Conservation (phyloP, 768 basidiomycete genomes). For the Calvatia gigantea region DNA sequence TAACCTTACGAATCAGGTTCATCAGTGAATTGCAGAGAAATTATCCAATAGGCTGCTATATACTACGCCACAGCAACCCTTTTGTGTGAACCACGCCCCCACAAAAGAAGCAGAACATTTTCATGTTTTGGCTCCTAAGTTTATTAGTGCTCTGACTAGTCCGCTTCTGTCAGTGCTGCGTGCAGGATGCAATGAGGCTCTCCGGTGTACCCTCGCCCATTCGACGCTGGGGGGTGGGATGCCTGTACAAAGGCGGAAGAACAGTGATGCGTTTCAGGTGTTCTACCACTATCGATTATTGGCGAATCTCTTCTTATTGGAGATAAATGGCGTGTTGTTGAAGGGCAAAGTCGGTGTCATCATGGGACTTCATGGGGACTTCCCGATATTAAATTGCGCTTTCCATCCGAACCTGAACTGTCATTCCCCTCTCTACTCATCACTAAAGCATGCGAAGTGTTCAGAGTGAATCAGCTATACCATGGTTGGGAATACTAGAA, state of each 20-base stretch:
- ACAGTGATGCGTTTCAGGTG: slow-evolving; percentile 4
- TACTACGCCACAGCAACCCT: neutral
- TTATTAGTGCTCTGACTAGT: slow-evolving; percentile 1
- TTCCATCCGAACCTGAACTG: neutral
- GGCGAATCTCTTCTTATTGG: neutral
- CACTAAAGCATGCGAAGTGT: slow-evolving; percentile 4
- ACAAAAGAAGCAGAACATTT: slow-evolving; percentile 3
- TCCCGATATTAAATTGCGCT: slow-evolving; percentile 5
- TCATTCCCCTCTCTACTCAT: neutral
- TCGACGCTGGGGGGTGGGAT: neutral
- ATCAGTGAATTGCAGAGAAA: neutral
- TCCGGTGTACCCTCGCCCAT: neutral
- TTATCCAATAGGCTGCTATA: neutral
- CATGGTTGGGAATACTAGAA: neutral
- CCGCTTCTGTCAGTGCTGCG: neutral
- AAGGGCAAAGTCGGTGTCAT: neutral
- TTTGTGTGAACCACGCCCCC: neutral
- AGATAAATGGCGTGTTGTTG: slow-evolving; percentile 1
- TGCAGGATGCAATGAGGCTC: slow-evolving; percentile 10
- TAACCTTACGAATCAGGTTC: slow-evolving; percentile 1
- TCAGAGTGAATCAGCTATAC: slow-evolving; percentile 2
- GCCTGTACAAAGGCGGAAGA: neutral
- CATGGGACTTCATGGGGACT: slow-evolving; percentile 2
- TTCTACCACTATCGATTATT: neutral
- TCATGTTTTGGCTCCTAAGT: slow-evolving; percentile 8